Evolutionary conservation across 1,139 yeast genomes (phyloP).

Genomic region (Hyphopichia fennica): DNA sequence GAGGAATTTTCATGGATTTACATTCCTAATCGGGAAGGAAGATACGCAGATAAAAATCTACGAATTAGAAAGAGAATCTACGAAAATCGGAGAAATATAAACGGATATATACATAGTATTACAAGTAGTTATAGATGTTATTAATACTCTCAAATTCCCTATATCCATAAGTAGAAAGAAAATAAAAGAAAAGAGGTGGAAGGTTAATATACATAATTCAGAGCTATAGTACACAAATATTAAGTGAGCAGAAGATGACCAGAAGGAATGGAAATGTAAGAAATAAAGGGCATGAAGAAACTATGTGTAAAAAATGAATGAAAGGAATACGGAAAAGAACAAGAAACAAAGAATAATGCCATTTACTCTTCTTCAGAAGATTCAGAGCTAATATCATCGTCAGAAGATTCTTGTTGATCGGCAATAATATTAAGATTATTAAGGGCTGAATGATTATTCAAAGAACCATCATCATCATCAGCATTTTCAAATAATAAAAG

Average conservation of each 20-base stretch:
- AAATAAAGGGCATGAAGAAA: background rate
- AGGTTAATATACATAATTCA: background rate
- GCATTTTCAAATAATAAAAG: slow-evolving; percentile 72
- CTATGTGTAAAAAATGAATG: background rate
- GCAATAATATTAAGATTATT: slow-evolving; percentile 28
- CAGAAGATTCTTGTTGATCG: slow-evolving; percentile 44
- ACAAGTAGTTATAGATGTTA: background rate
- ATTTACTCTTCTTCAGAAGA: slow-evolving; percentile 70
- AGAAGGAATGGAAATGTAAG: background rate
- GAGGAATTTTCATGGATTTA: background rate
- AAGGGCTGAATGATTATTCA: slow-evolving; percentile 10
- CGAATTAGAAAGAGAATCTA: background rate
- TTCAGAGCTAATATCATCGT: slow-evolving; percentile 51
- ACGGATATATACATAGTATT: background rate
- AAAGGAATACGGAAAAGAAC: background rate
- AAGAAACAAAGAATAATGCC: no score
- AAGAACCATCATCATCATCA: slow-evolving; percentile 18
- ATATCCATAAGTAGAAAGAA: background rate
- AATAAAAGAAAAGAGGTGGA: background rate
- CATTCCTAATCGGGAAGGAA: background rate
- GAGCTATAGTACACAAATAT: background rate
- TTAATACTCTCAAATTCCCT: background rate
- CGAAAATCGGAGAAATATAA: background rate
- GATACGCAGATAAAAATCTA: background rate
- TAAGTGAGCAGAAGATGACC: background rate